Base-by-base conservation (phyloP, 768 basidiomycete species). In the Antrodiella citrinella region DNA sequence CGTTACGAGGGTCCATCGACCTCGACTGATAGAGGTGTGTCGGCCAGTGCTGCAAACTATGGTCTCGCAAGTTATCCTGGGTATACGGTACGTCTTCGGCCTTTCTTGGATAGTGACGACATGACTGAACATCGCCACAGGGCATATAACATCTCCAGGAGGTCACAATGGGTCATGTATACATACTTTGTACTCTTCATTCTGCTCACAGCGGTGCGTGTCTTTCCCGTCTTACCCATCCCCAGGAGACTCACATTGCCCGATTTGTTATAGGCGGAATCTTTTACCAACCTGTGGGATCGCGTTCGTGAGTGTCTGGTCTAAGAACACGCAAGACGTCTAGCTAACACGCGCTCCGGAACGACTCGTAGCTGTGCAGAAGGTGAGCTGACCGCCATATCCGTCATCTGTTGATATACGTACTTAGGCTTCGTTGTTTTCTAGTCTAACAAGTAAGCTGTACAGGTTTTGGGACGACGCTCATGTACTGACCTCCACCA, bases 41-140 rank as follows among this genome's bases (percentile, higher is more conserved):
- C 15, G 21, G 15, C n/a, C 40, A 86, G 84, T 80, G 2, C 18
- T 83, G 4, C 84, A 86, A 64, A 67, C 69, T 0, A 79, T 80
- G 75, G 67, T 81, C 43, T 84, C 84, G 3, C 83, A 86, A 58
- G 66, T 73, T 4, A 84, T 86, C 49, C 60, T 86, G 30, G 83
- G 77, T 4, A 62, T 82, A 45, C 72, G 82, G 82, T 80, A 61
- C 44, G 25, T 13, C 52, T 74, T n/a, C n/a, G n/a, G n/a, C n/a
- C n/a, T n/a, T n/a, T n/a, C n/a, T n/a, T n/a, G n/a, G n/a, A n/a
- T n/a, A n/a, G n/a, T n/a, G n/a, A n/a, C n/a, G n/a, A n/a, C n/a
- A n/a, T n/a, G n/a, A n/a, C n/a, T n/a, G n/a, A n/a, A n/a, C n/a
- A n/a, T n/a, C n/a, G n/a, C 30, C 15, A 35, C 15, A 43, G 41